Evolutionary conservation across 371 early-diverging fungal genomes (phyloP).

Genomic region (Mucor sp.): DNA sequence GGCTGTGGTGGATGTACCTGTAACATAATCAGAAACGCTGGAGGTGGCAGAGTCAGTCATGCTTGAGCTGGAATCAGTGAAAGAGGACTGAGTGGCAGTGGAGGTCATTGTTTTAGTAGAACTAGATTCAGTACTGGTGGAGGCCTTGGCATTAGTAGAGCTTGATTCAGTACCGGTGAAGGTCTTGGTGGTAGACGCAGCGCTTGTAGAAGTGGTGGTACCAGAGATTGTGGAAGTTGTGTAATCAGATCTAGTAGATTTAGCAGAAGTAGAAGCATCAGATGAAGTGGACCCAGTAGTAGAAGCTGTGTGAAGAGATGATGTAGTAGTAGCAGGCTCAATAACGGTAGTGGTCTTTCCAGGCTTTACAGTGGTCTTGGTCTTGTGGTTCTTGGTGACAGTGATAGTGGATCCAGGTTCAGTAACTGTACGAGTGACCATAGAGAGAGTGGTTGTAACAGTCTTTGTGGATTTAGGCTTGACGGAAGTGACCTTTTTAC

Average conservation of each 20-base stretch:
- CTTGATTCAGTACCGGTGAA: not conserved
- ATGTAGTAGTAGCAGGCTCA: not conserved
- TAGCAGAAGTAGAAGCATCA: not conserved
- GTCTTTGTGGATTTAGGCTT: conserved; percentile 2
- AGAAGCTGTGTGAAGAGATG: not conserved
- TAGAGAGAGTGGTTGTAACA: not conserved
- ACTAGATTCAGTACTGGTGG: not conserved
- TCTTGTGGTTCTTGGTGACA: not conserved
- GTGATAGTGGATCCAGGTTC: not conserved
- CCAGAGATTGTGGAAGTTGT: not conserved
- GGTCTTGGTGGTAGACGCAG: not conserved
- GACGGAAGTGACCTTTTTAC: not conserved
- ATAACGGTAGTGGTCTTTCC: not conserved
- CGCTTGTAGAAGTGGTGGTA: not conserved
- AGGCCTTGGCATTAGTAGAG: not conserved
- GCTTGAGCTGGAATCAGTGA: not conserved
- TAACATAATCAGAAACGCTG: not conserved
- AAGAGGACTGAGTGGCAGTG: not conserved
- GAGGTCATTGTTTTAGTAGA: not conserved
- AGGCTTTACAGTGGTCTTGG: not conserved
- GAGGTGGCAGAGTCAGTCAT: not conserved
- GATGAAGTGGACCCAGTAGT: not conserved
- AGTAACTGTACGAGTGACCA: not conserved
- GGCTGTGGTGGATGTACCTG: not conserved
- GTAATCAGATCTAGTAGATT: not conserved